Evolutionary conservation across 2,329 filamentous ascomycete species (phyloP).

Genomic region (Cordyceps militaris): DNA sequence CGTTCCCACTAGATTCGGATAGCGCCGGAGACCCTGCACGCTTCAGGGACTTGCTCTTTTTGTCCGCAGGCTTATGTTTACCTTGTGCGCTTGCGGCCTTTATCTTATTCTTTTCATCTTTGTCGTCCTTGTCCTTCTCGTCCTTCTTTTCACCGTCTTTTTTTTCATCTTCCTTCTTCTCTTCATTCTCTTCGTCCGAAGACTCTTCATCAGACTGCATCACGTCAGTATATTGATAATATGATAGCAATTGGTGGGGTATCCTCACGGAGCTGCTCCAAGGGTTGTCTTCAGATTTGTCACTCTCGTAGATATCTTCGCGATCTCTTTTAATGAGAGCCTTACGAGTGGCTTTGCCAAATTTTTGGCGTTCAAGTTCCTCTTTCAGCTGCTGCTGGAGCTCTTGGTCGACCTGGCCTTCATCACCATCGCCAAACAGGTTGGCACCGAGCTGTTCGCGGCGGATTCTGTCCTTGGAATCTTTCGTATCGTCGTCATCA

Average conservation of each 20-base stretch:
- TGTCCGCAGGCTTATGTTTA: conserved; percentile 39
- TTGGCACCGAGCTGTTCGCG: conserved; percentile 82
- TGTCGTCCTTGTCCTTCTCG: conserved; percentile 44
- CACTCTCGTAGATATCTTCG: conserved; percentile 77
- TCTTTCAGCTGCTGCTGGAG: conserved; percentile 63
- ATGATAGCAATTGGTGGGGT: not conserved
- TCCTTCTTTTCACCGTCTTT: conserved; percentile 52
- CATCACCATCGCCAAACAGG: conserved; percentile 64
- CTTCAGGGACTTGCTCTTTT: conserved; percentile 63
- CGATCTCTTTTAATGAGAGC: conserved; percentile 78
- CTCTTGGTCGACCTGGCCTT: conserved; percentile 67
- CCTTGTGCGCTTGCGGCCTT: conserved; percentile 57
- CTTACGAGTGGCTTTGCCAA: conserved; percentile 73
- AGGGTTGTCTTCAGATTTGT: conserved; percentile 41
- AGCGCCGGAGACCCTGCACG: conserved; percentile 78
- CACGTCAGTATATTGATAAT: not conserved
- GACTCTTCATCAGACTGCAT: conserved; percentile 22
- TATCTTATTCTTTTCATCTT: conserved; percentile 46
- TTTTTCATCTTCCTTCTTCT: conserved; percentile 35
- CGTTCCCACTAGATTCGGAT: conserved; percentile 87
- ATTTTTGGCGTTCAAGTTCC: conserved; percentile 59
- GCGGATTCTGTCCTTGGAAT: conserved; percentile 64
- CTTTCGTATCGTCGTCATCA: conserved; percentile 73
- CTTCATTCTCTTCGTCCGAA: conserved; percentile 29
- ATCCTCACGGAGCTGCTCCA: conserved; percentile 32